phyloP scores from a whole-genome alignment of 768 basidiomycete genomes.

The Amanita rubescens region DNA sequence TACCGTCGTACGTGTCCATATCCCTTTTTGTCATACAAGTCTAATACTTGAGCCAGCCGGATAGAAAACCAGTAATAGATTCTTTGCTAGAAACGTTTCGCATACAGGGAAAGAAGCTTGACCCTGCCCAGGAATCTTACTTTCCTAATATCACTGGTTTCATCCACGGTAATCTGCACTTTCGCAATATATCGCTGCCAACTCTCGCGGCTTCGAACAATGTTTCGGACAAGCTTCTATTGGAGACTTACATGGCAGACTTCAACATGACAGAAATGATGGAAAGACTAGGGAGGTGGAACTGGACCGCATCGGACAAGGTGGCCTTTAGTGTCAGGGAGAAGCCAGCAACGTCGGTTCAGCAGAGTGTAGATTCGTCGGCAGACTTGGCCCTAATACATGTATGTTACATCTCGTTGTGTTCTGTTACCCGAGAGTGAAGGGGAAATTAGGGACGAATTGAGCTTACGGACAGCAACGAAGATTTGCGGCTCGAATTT shows the following conservation, averaged over 20 bases:
- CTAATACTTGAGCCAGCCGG: conserved; percentile 31
- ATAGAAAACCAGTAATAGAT: conserved; percentile 32
- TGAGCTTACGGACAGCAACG: conserved; percentile 52
- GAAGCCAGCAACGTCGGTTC: conserved; percentile 34
- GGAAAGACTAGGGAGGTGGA: conserved; percentile 51
- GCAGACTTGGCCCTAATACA: conserved; percentile 52
- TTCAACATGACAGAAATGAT: conserved; percentile 43
- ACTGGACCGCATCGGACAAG: conserved; percentile 61
- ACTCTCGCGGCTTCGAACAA: conserved; percentile 20
- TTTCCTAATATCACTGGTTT: conserved; percentile 76
- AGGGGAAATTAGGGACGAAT: conserved; percentile 50
- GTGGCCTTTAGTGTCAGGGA: conserved; percentile 62
- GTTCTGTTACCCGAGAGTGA: conserved; percentile 1
- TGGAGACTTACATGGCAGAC: conserved; percentile 39
- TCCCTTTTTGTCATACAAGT: neutral
- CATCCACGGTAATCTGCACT: conserved; percentile 53
- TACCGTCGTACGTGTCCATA: conserved; percentile 40
- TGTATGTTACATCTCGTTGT: conserved; percentile 34
- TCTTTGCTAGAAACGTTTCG: conserved; percentile 45
- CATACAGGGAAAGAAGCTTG: conserved; percentile 34
- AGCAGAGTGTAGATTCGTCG: conserved; percentile 25
- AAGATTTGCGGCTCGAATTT: conserved; percentile 63
- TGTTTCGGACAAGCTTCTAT: conserved; percentile 3
- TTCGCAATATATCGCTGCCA: conserved; percentile 56
- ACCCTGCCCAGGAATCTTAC: conserved; percentile 47